Percentiles rank a stretch among this genome's conserved stretches.
These are phyloP conservation scores for Rubroshorea leprosula DNA, from an alignment of 345 rosid species.

Conservation along the genomic window DNA sequence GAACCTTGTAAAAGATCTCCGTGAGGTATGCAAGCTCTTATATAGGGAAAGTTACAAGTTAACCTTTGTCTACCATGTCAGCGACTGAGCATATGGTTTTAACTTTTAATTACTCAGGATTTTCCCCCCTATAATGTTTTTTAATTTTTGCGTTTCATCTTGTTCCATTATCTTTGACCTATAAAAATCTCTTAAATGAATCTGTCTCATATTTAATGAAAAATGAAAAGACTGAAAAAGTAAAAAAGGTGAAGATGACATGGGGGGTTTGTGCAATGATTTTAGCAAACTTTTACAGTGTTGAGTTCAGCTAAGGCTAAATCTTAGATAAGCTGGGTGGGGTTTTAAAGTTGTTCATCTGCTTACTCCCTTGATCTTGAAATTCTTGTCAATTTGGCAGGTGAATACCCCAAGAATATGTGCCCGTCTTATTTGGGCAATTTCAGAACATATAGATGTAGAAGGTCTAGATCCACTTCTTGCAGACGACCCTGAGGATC, in stretches of 20 bases:
- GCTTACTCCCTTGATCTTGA: too few relatives aligned
- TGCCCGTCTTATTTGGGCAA: conserved; percentile 86
- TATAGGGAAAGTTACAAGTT: background rate
- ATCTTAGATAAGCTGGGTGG: too few relatives aligned
- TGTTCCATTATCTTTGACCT: too few relatives aligned
- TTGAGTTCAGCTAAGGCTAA: too few relatives aligned
- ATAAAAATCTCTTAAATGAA: too few relatives aligned
- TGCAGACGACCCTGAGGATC: conserved; percentile 98
- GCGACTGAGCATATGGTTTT: too few relatives aligned
- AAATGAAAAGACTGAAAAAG: too few relatives aligned
- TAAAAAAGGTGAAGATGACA: too few relatives aligned
- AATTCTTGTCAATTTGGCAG: conserved; percentile 39
- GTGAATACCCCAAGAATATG: conserved; percentile 67
- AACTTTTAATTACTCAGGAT: conserved; percentile 41
- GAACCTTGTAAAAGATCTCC: conserved; percentile 83
- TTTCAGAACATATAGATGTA: conserved; percentile 86
- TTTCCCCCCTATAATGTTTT: too few relatives aligned
- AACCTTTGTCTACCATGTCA: conserved; percentile 10
- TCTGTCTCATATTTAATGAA: background rate
- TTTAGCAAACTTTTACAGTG: too few relatives aligned
- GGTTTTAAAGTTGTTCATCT: background rate
- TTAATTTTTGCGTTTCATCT: conserved; percentile 28
- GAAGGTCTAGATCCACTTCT: conserved; percentile 98
- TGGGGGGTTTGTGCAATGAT: too few relatives aligned
- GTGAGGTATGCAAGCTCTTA: conserved; percentile 50